phyloP scores from a whole-genome alignment of 2,329 filamentous ascomycete species.

The Rhinocladiella similis region DNA sequence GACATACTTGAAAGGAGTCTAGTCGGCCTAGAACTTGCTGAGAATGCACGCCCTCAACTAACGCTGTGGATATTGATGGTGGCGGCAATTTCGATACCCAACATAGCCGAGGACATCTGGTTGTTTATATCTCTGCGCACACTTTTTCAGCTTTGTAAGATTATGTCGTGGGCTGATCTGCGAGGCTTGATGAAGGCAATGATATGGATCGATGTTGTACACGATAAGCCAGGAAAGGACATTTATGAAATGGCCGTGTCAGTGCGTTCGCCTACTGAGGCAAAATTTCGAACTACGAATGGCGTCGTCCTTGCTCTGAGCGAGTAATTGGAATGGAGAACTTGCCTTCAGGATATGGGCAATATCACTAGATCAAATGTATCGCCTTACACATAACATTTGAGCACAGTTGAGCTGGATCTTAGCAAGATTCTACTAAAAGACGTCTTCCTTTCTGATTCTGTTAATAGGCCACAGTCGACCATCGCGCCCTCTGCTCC shows the following conservation, averaged over 20 bases:
- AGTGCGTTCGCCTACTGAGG: too few species aligned
- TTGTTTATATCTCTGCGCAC: constrained; percentile 6
- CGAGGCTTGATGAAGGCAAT: constrained; percentile 30
- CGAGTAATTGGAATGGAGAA: too few species aligned
- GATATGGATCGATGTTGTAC: constrained; percentile 36
- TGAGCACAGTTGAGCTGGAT: too few species aligned
- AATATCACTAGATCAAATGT: too few species aligned
- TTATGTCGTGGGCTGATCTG: constrained; percentile 19
- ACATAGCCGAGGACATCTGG: constrained; percentile 12
- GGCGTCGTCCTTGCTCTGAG: too few species aligned
- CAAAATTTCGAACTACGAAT: too few species aligned
- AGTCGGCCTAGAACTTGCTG: background rate
- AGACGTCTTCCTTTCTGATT: too few species aligned
- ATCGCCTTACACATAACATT: too few species aligned
- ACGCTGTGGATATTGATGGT: constrained; percentile 30
- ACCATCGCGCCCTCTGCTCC: too few species aligned
- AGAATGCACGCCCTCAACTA: constrained; percentile 2
- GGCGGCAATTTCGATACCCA: constrained; percentile 19
- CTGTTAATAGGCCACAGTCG: too few species aligned
- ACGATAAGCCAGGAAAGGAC: constrained; percentile 33
- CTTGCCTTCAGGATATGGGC: too few species aligned
- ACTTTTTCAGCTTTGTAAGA: constrained; percentile 5
- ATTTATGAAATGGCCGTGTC: constrained; percentile 17
- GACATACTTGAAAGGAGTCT: constrained; percentile 21
- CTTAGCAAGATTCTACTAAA: too few species aligned